Evolutionary conservation across 805 yeast species (phyloP), one percentile per base, ranked within the genome.

Genomic region (Pichia eremophila): DNA sequence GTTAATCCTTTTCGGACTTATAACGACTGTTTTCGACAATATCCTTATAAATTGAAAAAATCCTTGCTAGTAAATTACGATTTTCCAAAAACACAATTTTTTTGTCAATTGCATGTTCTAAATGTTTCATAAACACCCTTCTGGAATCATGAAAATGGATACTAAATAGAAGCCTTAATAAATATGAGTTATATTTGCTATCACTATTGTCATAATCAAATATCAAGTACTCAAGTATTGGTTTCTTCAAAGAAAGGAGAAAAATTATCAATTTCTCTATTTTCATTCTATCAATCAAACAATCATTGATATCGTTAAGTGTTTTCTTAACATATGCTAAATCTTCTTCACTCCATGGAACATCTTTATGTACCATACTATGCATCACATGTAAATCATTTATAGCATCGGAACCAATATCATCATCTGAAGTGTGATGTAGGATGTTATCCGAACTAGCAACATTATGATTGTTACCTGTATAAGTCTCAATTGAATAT

Each of bases 61-160:
- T 25, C 15, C 28, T 34, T 5, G 6, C 6, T 2, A 42, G 19
- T 8, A 5, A 9, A 8, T 10, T 43, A 12, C 25, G 14, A 12
- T 17, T 10, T 29, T 15, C 17, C 17, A 12, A 40, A 17, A 18
- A 6, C 6, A 10, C 11, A 39, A 8, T 3, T 9, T 27, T 10
- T 9, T 27, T 27, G 5, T 40, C 41, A 10, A 38, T 34, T 22
- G 18, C 17, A 17, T 31, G 5, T 22, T 41, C 46, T 5, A 46
- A 40, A 39, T 46, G 49, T 29, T 29, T 25, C 8, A 60, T 37
- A 42, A 59, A 55, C 17, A 53, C 38, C n/a, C 47, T 46, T 38
- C 46, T 49, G 3, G 65, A 61, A 18, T 60, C 61, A 31, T 55
- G 53, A 46, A 61, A 59, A 15, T 55, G 53, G 5, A 61, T 38